Base-by-base conservation (phyloP, 352 stramenopile species). In the Thraustochytrium sp. region DNA sequence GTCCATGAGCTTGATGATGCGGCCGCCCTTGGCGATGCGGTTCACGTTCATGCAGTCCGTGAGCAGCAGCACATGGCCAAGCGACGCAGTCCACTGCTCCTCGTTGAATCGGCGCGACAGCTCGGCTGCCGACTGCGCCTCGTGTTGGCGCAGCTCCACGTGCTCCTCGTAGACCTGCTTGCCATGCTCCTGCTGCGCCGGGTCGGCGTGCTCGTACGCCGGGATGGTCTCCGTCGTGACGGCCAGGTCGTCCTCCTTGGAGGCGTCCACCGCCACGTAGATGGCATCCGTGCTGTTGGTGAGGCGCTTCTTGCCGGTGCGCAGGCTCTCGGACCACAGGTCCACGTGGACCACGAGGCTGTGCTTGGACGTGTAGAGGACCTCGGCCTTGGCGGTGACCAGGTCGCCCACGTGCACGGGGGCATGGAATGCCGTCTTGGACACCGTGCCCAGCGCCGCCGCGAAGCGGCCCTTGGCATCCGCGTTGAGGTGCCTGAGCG, bases 1-100 rank as follows among this genome's bases (percentile, higher is more conserved):
- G 44, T 75, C 62, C 62, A 75, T 75, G 1, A 75, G 36, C 62
- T 75, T 75, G 62, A 75, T 75, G 29, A 75, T 75, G 37, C n/a
- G 21, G 31, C 62, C 62, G 44, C 62, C 62, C 62, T 75, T 51
- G 37, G 62, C 62, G 8, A 26, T 54, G 38, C 29, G 23, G 62
- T 75, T 75, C n/a, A 21, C 31, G 26, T 26, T 4, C 18, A 31
- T 21, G 40, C 62, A 75, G 62, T 75, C 62, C 29, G 62, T 75
- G 9, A 37, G 62, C 23, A 75, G 40, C 18, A 75, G 38, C 38
- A 75, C 62, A 37, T 54, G 62, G 23, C 37, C 62, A n/a, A 75
- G 62, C 37, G 36, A 53, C 23, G 62, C 62, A 9, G 62, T 75
- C 62, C 62, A 75, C 8, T 75, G 37, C 23, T 38, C 62, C 62